Evolutionary conservation across 495 filamentous ascomycete genomes (phyloP), one percentile per base, ranked within the genome.

Genomic region (Talaromyces stipitatus): DNA sequence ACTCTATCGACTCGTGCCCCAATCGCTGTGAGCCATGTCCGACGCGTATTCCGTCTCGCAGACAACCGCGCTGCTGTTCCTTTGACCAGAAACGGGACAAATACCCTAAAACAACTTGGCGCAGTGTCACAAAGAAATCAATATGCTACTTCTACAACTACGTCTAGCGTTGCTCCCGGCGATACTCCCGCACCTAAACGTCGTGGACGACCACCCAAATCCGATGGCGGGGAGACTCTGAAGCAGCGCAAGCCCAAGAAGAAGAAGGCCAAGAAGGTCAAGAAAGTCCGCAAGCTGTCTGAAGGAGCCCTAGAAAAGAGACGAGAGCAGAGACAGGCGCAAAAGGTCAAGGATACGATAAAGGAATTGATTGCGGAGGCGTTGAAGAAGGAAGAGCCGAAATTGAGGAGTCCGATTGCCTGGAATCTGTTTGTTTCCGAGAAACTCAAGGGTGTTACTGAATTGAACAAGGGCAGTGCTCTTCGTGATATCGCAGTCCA

Each of bases 331-430:
- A 4, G 32, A 38, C 28, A 32, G 16, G 50, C 20, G 20, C 24
- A 54, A 54, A 54, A 54, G 32, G 32, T 38, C 50, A 54, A 48
- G 14, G 45, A 48, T 24, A 48, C 45, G 45, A 24, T 48, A 23
- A 48, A 48, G 22, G 22, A 18, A 26, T 48, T 48, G 74, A 58
- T 53, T 32, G 9, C 59, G 10, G 45, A 59, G 32, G 68, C 70
- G 3, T 62, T 81, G 33, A 18, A 60, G 5, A 61, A 65, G 5
- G 76, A 76, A 3, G 66, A 67, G 60, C 54, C 54, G 6, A 58
- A 48, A 52, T 36, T 65, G 7, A 36, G 62, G 3, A 52, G 27
- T 36, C 12, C 33, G 7, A 48, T 20, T 1, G 28, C 50, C 5
- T 71, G 62, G 56, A 26, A 14, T 6, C 32, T 78, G 30, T 67